Conservation (phyloP, 1,284 basidiomycete species). For the Ceraceosorus guamensis region DNA sequence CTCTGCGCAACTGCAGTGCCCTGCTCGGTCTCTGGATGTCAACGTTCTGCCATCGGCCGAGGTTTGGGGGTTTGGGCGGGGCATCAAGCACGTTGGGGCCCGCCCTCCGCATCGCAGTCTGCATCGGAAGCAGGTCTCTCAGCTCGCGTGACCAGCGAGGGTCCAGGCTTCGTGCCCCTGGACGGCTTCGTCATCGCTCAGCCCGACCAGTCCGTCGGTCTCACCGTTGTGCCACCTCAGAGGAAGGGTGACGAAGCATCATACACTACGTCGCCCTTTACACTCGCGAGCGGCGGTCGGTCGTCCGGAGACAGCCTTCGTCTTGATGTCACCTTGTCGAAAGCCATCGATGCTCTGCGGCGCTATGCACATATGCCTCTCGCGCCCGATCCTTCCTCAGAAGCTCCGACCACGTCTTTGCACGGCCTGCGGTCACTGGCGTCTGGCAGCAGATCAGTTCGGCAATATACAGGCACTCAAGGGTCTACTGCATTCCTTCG, state of each 20-base stretch:
- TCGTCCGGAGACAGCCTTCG: constrained; percentile 12
- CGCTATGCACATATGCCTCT: constrained; percentile 9
- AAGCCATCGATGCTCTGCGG: constrained; percentile 28
- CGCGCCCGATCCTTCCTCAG: too few species aligned
- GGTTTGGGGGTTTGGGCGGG: constrained; percentile 37
- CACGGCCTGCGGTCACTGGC: too few species aligned
- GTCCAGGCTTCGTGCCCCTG: constrained; percentile 25
- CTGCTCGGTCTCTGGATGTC: constrained; percentile 27
- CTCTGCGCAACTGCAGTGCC: constrained; percentile 31
- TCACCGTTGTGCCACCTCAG: constrained; percentile 34
- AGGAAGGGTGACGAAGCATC: constrained; percentile 12
- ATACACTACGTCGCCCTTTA: too few species aligned
- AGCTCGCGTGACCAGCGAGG: constrained; percentile 12
- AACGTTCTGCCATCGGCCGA: constrained; percentile 33
- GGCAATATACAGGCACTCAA: too few species aligned
- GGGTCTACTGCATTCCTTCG: too few species aligned
- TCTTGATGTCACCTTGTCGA: constrained; percentile 36
- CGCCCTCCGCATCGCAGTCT: background rate
- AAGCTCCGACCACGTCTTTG: too few species aligned
- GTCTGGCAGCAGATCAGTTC: too few species aligned
- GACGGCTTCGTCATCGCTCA: constrained; percentile 39
- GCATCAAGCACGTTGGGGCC: constrained; percentile 14
- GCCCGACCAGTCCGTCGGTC: constrained; percentile 24
- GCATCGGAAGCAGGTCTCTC: background rate
- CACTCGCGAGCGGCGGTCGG: too few species aligned